Evolutionary conservation across 78 protist species (phyloP).

Genomic region (Monocercomonoides exilis): DNA sequence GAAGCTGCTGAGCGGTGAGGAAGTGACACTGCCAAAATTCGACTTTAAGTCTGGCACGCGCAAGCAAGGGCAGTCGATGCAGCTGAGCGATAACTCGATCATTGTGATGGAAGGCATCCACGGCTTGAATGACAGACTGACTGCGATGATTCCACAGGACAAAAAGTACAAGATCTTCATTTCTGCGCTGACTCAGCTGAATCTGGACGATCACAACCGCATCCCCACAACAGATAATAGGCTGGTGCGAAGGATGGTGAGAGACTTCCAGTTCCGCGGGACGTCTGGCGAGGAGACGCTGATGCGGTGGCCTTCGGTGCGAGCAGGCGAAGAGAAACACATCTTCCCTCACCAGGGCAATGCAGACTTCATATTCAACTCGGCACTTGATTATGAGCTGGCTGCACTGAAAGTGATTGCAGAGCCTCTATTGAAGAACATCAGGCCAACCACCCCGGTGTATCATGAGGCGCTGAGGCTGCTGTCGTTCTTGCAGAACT

Average conservation of each 20-base stretch:
- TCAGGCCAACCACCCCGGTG: background rate
- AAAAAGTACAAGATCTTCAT: conserved; percentile 42
- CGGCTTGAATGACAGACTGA: conserved; percentile 24
- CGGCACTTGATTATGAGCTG: conserved; percentile 44
- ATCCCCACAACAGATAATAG: conserved; percentile 34
- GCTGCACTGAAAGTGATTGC: background rate
- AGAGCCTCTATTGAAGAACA: conserved; percentile 17
- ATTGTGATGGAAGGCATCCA: conserved; percentile 47
- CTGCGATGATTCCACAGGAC: conserved; percentile 22
- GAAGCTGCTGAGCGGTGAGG: conserved; percentile 19
- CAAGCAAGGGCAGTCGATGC: background rate
- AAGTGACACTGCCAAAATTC: conserved; percentile 13
- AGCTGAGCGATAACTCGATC: conserved; percentile 12
- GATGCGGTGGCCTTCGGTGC: conserved; percentile 31
- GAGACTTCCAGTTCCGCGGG: conserved; percentile 40
- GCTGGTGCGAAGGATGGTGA: conserved; percentile 32
- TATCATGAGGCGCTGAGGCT: conserved; percentile 14
- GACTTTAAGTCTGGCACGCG: conserved; percentile 34
- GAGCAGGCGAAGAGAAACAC: conserved; percentile 34
- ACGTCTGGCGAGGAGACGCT: conserved; percentile 19
- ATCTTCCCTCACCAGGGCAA: conserved; percentile 35
- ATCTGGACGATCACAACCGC: conserved; percentile 42
- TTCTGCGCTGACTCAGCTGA: conserved; percentile 43
- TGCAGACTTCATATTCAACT: conserved; percentile 38
- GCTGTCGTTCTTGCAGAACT: conserved; percentile 13